Conservation (phyloP, 129 eudicot genomes). For the Pseudognaphalium luteoalbum region DNA sequence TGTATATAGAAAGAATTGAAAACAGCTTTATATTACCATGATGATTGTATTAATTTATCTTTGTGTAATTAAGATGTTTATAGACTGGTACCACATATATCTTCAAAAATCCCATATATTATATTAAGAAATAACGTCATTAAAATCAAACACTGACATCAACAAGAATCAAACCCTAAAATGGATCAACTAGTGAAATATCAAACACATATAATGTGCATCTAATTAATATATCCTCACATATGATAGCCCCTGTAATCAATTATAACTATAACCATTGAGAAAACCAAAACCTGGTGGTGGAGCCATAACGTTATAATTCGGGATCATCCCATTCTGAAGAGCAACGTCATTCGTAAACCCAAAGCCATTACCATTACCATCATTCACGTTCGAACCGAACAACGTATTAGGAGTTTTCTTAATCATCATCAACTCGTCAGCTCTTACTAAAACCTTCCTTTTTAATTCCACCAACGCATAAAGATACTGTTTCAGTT, state of each 20-base stretch:
- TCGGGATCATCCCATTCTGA: not conserved
- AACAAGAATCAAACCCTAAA: too few species aligned
- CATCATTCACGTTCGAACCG: conserved; percentile 17
- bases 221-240: not conserved
- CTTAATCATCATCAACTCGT: conserved; percentile 35
- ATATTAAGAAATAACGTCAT: not conserved
- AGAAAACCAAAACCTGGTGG: conserved; percentile 8
- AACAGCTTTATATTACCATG: not conserved
- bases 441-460: conserved; percentile 33
- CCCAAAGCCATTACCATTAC: not conserved
- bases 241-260: not conserved
- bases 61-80: too few species aligned
- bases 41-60: not conserved
- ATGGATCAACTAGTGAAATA: too few species aligned
- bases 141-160: not conserved
- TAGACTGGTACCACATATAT: too few species aligned
- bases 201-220: not conserved
- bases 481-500: conserved; percentile 19
- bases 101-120: too few species aligned
- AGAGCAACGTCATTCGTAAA: not conserved
- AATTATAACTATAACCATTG: not conserved
- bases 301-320: not conserved
- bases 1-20: too few species aligned
- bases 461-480: conserved; percentile 29
- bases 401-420: conserved; percentile 14